phyloP scores from a whole-genome alignment of 768 basidiomycete genomes.

The Paxillus rubicundulus region DNA sequence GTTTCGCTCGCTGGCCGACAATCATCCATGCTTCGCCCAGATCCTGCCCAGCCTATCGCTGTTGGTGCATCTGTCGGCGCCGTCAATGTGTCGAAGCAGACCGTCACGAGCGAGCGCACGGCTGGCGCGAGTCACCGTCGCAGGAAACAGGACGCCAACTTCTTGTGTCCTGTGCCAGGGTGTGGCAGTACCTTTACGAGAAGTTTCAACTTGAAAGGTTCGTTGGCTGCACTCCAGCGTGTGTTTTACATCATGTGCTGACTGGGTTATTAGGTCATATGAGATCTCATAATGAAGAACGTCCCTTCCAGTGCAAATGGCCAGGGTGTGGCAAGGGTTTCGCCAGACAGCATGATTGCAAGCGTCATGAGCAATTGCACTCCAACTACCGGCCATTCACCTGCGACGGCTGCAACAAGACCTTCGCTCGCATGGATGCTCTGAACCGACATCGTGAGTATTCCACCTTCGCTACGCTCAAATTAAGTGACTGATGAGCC shows the following conservation, averaged over 20 bases:
- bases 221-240: constrained; percentile 17
- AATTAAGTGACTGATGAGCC: neutral
- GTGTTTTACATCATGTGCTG: constrained; percentile 9
- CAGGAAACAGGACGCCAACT: constrained; percentile 86
- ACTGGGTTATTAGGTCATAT: constrained; percentile 64
- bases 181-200: constrained; percentile 89
- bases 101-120: constrained; percentile 89
- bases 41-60: constrained; percentile 5
- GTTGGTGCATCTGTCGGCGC: neutral
- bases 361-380: constrained; percentile 92
- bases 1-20: constrained; percentile 24
- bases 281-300: constrained; percentile 91
- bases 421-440: constrained; percentile 94
- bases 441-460: constrained; percentile 87
- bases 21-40: constrained; percentile 25
- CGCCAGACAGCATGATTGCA: constrained; percentile 93
- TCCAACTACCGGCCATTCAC: constrained; percentile 89
- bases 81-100: constrained; percentile 57
- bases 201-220: constrained; percentile 91
- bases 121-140: constrained; percentile 82
- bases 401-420: constrained; percentile 90
- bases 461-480: neutral
- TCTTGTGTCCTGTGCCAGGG: constrained; percentile 76
- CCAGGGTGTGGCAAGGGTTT: constrained; percentile 94
- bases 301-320: constrained; percentile 94